These are phyloP conservation scores for Colletotrichum sublineola DNA, from an alignment of 2,329 filamentous ascomycete species.

Conservation along the genomic window DNA sequence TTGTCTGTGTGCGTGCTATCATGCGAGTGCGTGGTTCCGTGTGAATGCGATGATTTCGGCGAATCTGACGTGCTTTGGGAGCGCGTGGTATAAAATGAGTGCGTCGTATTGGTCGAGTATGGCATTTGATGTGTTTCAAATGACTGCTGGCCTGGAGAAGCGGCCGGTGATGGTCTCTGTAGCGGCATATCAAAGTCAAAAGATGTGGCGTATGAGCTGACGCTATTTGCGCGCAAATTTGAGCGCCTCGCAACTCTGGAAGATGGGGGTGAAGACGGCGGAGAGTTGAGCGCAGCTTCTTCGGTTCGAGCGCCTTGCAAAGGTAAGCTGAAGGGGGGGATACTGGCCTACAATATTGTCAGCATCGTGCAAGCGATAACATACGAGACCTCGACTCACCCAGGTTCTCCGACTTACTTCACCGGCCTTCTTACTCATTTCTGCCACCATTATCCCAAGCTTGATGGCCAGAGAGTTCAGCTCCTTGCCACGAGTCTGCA, in stretches of 20 bases:
- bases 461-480: constrained; percentile 78
- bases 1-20: constrained; percentile 16
- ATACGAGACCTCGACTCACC: constrained; percentile 62
- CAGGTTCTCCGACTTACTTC: constrained; percentile 83
- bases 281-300: constrained; percentile 43
- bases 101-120: constrained; percentile 12
- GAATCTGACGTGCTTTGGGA: constrained; percentile 30
- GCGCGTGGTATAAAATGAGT: constrained; percentile 30
- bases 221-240: constrained; percentile 38
- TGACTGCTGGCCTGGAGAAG: constrained; percentile 32
- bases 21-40: constrained; percentile 5
- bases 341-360: constrained; percentile 37
- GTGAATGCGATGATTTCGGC: not conserved
- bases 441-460: constrained; percentile 81
- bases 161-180: constrained; percentile 27
- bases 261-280: constrained; percentile 46
- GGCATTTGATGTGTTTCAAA: constrained; percentile 20
- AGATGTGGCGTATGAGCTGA: constrained; percentile 42
- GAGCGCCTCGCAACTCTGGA: constrained; percentile 38
- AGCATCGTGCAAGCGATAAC: not conserved
- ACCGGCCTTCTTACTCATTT: constrained; percentile 88
- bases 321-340: constrained; percentile 43
- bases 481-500: constrained; percentile 79
- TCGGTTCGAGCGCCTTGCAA: constrained; percentile 43
- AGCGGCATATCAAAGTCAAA: constrained; percentile 48